phyloP scores from a whole-genome alignment of 2,329 filamentous ascomycete species.

The Taxawa tesnikishii region DNA sequence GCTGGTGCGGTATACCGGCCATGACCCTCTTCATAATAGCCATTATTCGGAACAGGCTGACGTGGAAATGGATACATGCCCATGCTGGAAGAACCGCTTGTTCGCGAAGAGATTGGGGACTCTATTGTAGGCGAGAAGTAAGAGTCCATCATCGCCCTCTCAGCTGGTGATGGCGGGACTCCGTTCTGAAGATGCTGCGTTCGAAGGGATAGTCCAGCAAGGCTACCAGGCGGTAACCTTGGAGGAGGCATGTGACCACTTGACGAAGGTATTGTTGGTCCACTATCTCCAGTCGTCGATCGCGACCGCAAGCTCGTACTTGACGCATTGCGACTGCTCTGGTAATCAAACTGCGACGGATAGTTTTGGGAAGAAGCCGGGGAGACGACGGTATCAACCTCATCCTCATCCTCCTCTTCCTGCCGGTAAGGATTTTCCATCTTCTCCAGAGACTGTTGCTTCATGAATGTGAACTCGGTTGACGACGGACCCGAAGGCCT shows the following conservation, averaged over 20 bases:
- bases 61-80: constrained; percentile 70
- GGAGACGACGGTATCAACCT: constrained; percentile 23
- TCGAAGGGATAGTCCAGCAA: constrained; percentile 55
- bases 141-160: constrained; percentile 54
- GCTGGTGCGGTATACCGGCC: constrained; percentile 83
- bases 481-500: constrained; percentile 35
- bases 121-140: constrained; percentile 88
- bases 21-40: constrained; percentile 57
- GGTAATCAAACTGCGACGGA: constrained; percentile 34
- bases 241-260: constrained; percentile 39
- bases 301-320: constrained; percentile 63
- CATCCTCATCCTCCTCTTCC: constrained; percentile 40
- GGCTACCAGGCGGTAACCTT: constrained; percentile 55
- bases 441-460: constrained; percentile 44
- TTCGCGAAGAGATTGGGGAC: constrained; percentile 63
- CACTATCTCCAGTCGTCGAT: constrained; percentile 62
- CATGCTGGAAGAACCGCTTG: constrained; percentile 56
- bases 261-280: constrained; percentile 29
- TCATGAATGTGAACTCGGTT: constrained; percentile 73
- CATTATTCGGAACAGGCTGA: constrained; percentile 53
- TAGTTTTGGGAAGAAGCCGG: constrained; percentile 11
- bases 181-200: constrained; percentile 38
- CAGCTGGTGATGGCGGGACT: constrained; percentile 43
- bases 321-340: constrained; percentile 55
- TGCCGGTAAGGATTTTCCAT: constrained; percentile 74